Evolutionary conservation across 495 filamentous ascomycete species (phyloP), one percentile per base, ranked within the genome.

Genomic region (Achaetomiella virescens): DNA sequence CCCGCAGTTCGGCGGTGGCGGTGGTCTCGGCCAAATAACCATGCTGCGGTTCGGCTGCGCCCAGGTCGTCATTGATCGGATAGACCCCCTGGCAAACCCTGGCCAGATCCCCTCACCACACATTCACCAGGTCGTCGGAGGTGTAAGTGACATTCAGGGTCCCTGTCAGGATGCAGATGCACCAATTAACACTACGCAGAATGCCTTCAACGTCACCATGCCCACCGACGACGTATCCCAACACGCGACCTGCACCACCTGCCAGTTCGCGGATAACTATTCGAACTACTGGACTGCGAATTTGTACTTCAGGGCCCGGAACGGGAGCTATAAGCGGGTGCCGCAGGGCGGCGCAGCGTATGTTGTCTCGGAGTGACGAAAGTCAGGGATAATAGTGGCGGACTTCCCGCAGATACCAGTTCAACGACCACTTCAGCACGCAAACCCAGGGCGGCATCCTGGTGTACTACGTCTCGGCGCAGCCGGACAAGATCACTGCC

Each of bases 391-490:
- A 10, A 15, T 15, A 17, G 41, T 24, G 4, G 12, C 38, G 21
- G 21, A 3, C 17, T 37, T 33, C 3, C 21, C 8, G 14, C 31
- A 54, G 52, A 9, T 55, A 48, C 53, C 73, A 77, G 59, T 78
- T 77, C 62, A 70, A 65, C 63, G 77, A 80, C 59, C 61, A 67
- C 27, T 78, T 76, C 58, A 71, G 69, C 58, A 78, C 74, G 35
- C 72, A 78, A 58, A 78, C 66, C 7, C 55, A 66, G 15, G 78
- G 77, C 27, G 78, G 78, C 35, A 69, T 78, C 45, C 68, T 78
- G 3, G 73, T 81, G 10, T 81, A 81, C 71, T 80, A 81, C 61
- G 75, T 79, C 60, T 75, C 75, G 37, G 74, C 76, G 10, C 70
- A 76, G 54, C 72, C 73, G n/a, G 75, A 74, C 48, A 70, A 71